Base-by-base conservation (phyloP, 768 basidiomycete genomes). In the Leucogyrophana mollusca region DNA sequence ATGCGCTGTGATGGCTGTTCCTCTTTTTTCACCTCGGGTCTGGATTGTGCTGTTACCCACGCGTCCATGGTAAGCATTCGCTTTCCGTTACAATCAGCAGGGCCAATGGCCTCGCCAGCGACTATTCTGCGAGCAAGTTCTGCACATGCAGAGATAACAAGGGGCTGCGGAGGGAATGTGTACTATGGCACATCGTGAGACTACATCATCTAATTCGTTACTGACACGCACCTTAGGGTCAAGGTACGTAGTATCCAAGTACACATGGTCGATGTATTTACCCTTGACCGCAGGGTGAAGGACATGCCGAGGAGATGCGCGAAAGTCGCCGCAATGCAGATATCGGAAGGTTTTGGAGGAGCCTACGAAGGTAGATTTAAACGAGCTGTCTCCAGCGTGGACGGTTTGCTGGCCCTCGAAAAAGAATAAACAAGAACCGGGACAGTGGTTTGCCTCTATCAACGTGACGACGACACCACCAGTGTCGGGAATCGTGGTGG, bases 401-500 rank as follows among this genome's bases (percentile, higher is more conserved):
- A 87, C 71, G 0, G 94, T 97, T 62, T 97, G 94, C 34, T 67
- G 78, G 5, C 96, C 95, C 67, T 97, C 92, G 56, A 94, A 98
- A 25, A 95, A 74, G 67, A 97, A 98, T 20, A 99, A 72, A 48
- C 85, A 91, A 2, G 94, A 96, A 4, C 96, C 96, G 4, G 96
- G 96, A 77, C 95, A 97, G 60, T 98, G 96, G 62, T 99, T 98
- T 9, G 95, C 96, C 58, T 96, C 91, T n/a, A 99, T 92, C 33
- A 94, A 79, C 2, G 93, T 97, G 4, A 97, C 94, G 30, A 69
- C 73, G 27, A 97, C 90, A 2, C 94, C 94, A 21, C 82, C 81
- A 0, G 92, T 91, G 54, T 89, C 68, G 1, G 95, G 91, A 45
- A 96, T 75, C 25, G 80, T 61, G 0, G 81, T 85, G 0, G 91